These are phyloP conservation scores for Colletotrichum sp. DNA, from an alignment of 2,329 filamentous ascomycete genomes.

Conservation along the genomic window DNA sequence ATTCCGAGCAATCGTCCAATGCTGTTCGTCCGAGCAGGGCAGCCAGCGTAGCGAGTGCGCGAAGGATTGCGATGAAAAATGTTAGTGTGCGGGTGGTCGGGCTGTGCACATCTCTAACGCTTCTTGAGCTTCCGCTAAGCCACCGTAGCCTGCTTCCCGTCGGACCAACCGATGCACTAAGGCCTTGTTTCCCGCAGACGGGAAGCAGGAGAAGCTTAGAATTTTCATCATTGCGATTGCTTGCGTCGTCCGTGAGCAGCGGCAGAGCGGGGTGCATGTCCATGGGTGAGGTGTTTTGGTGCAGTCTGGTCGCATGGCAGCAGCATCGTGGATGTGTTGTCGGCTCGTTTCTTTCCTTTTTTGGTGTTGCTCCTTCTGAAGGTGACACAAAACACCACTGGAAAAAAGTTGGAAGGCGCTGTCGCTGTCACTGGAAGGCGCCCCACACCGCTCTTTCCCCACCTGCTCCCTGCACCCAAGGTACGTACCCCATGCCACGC, in stretches of 20 bases:
- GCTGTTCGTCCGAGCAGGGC: neutral
- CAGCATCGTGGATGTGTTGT: neutral
- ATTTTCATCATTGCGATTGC: neutral
- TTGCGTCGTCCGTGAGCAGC: neutral
- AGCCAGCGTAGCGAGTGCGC: neutral
- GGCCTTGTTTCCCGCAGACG: constrained; percentile 2
- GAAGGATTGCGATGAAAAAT: neutral
- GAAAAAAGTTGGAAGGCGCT: neutral
- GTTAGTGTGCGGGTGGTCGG: neutral
- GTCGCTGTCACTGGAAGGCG: neutral
- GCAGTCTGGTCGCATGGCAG: neutral
- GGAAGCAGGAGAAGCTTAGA: neutral
- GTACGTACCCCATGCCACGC: neutral
- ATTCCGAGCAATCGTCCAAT: neutral
- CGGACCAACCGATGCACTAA: constrained; percentile 6
- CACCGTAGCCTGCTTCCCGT: constrained; percentile 5
- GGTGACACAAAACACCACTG: neutral
- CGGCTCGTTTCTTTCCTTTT: neutral
- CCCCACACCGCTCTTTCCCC: neutral
- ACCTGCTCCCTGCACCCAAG: neutral
- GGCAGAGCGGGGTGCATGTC: neutral
- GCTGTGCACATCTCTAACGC: constrained; percentile 9
- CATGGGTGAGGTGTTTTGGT: neutral
- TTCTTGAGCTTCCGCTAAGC: neutral
- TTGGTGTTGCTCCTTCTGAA: neutral